A percentile compares a stretch with the other conserved stretches of the same genome.
Conservation (phyloP, 1,284 basidiomycete genomes). For the Boletus smithii region DNA sequence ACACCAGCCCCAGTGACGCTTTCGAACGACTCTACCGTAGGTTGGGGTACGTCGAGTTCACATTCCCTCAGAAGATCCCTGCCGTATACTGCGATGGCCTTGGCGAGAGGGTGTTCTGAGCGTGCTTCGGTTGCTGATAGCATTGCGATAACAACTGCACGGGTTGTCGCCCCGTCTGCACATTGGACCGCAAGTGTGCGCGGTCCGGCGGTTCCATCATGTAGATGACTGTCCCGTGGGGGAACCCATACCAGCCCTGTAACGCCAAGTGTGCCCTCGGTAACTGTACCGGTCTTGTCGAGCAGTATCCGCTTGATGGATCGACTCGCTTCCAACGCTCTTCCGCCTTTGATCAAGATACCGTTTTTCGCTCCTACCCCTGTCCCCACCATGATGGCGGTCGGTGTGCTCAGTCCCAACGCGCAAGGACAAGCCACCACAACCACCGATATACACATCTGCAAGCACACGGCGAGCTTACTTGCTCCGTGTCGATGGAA, state of each 20-base stretch:
- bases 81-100: conserved; percentile 83
- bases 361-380: conserved; percentile 97
- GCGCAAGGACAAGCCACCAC: conserved; percentile 99
- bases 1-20: conserved; percentile 89
- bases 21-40: conserved; percentile 69
- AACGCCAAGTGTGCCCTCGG: conserved; percentile 80
- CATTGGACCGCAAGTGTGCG: conserved; percentile 48
- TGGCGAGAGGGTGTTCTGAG: conserved; percentile 95
- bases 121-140: conserved; percentile 84
- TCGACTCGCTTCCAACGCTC: conserved; percentile 89
- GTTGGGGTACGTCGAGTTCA: conserved; percentile 36
- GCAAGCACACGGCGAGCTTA: conserved; percentile 90
- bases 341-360: conserved; percentile 96
- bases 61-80: conserved; percentile 57
- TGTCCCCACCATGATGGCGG: conserved; percentile 99
- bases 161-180: conserved; percentile 57
- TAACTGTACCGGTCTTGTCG: conserved; percentile 98
- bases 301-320: conserved; percentile 80
- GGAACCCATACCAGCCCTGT: conserved; percentile 76
- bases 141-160: conserved; percentile 73
- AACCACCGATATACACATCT: conserved; percentile 96
- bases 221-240: conserved; percentile 32
- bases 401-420: conserved; percentile 93
- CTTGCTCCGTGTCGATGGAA: conserved; percentile 83
- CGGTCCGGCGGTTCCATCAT: conserved; percentile 35